phyloP scores from a whole-genome alignment of 768 basidiomycete species.

The Leccinum uliginosum region DNA sequence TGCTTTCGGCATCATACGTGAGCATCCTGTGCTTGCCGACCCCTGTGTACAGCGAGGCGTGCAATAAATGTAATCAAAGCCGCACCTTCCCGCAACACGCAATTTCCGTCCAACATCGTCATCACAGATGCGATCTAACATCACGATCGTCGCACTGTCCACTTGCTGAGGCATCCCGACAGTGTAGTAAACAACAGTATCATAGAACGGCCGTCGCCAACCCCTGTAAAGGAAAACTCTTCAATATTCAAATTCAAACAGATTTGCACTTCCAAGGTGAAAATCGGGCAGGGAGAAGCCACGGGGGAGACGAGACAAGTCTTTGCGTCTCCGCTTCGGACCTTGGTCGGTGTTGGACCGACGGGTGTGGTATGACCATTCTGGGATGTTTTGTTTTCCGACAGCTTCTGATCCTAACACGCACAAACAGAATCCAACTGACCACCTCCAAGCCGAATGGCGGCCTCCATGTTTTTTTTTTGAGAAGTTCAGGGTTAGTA shows the following conservation, averaged over 20 bases:
- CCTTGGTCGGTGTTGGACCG: neutral
- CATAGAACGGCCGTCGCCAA: neutral
- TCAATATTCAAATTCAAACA: slow-evolving; percentile 1
- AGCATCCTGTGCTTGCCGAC: slow-evolving; percentile 42
- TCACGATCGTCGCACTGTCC: slow-evolving; percentile 43
- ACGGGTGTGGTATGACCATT: slow-evolving; percentile 7
- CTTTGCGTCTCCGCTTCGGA: neutral
- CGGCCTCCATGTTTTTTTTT: neutral
- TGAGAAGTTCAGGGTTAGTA: neutral
- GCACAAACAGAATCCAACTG: slow-evolving; percentile 16
- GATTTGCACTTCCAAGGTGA: neutral
- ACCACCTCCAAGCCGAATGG: neutral
- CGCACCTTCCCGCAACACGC: slow-evolving; percentile 57
- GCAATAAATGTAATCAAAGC: slow-evolving; percentile 12
- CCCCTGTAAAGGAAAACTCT: neutral
- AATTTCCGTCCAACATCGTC: slow-evolving; percentile 47
- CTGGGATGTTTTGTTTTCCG: slow-evolving; percentile 19
- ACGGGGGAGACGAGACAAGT: neutral
- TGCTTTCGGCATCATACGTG: slow-evolving; percentile 48
- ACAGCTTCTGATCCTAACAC: slow-evolving; percentile 29
- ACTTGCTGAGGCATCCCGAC: slow-evolving; percentile 45
- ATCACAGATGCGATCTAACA: slow-evolving; percentile 38
- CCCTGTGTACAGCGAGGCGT: slow-evolving; percentile 12
- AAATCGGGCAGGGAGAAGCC: neutral
- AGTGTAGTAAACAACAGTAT: neutral